These are phyloP conservation scores for Coniferiporia sulphurascens DNA, from an alignment of 1,284 basidiomycete species.

Conservation along the genomic window DNA sequence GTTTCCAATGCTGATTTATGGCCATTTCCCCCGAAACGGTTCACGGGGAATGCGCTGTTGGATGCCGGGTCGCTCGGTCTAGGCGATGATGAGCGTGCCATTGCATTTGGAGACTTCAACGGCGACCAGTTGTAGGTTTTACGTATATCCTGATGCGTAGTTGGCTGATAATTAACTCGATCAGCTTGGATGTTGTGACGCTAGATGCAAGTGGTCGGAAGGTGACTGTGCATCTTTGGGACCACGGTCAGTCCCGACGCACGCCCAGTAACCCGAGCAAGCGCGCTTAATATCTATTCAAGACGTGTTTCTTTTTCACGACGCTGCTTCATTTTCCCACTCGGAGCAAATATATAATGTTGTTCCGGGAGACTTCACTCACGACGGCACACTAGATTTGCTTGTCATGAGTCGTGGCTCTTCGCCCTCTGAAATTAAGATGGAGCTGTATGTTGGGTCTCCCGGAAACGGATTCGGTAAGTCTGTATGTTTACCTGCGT, in stretches of 20 bases:
- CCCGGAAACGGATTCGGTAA: slow-evolving; percentile 65
- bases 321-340: slow-evolving; percentile 54
- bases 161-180: slow-evolving; percentile 14
- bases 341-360: slow-evolving; percentile 64
- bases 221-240: slow-evolving; percentile 78
- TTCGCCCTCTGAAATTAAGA: slow-evolving; percentile 47
- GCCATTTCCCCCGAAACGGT: slow-evolving; percentile 83
- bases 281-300: background rate
- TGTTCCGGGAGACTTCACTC: slow-evolving; percentile 89
- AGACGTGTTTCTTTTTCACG: slow-evolving; percentile 62
- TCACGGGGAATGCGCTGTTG: slow-evolving; percentile 82
- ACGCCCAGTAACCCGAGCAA: background rate
- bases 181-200: slow-evolving; percentile 77
- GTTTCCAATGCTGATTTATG: slow-evolving; percentile 42
- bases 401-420: slow-evolving; percentile 74
- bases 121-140: slow-evolving; percentile 86
- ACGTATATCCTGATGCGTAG: background rate
- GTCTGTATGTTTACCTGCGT: slow-evolving; percentile 23
- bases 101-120: slow-evolving; percentile 93
- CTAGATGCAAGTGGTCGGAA: slow-evolving; percentile 71
- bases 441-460: slow-evolving; percentile 65
- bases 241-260: slow-evolving; percentile 52
- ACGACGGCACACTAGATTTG: slow-evolving; percentile 86
- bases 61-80: slow-evolving; percentile 81
- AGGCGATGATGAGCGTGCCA: slow-evolving; percentile 62